These are phyloP conservation scores for Trichocladium antarcticum DNA, from an alignment of 495 filamentous ascomycete species.

Conservation along the genomic window DNA sequence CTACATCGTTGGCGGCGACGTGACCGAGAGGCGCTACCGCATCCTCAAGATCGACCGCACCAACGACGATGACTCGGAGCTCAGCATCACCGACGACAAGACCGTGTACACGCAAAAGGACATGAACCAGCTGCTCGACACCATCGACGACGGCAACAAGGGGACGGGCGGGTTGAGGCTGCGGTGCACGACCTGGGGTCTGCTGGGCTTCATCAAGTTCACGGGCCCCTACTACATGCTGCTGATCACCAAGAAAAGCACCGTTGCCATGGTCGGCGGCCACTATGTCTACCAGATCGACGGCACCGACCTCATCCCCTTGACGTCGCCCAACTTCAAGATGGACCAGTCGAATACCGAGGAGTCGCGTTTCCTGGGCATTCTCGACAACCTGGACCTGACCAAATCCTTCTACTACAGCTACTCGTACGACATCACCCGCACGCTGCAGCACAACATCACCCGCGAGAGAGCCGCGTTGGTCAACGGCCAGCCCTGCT, in stretches of 20 bases:
- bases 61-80: conserved; percentile 56
- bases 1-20: conserved; percentile 86
- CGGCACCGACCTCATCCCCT: conserved; percentile 82
- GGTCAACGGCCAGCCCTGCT: conserved; percentile 47
- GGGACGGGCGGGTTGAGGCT: conserved; percentile 82
- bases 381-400: conserved; percentile 82
- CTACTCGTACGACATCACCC: conserved; percentile 93
- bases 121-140: conserved; percentile 83
- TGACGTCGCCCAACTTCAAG: conserved; percentile 62
- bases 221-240: conserved; percentile 98
- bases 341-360: conserved; percentile 71
- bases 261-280: conserved; percentile 89
- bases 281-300: conserved; percentile 95
- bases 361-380: conserved; percentile 77
- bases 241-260: conserved; percentile 86
- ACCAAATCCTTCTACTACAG: conserved; percentile 94
- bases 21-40: conserved; percentile 75
- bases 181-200: conserved; percentile 82
- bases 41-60: conserved; percentile 93
- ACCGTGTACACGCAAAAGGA: conserved; percentile 87
- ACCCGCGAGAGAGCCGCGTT: conserved; percentile 63
- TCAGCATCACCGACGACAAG: conserved; percentile 83
- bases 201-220: conserved; percentile 90
- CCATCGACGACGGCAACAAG: conserved; percentile 94
- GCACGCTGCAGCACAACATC: conserved; percentile 87